phyloP scores from a whole-genome alignment of 352 stramenopile species.

The Albugo laibachii region DNA sequence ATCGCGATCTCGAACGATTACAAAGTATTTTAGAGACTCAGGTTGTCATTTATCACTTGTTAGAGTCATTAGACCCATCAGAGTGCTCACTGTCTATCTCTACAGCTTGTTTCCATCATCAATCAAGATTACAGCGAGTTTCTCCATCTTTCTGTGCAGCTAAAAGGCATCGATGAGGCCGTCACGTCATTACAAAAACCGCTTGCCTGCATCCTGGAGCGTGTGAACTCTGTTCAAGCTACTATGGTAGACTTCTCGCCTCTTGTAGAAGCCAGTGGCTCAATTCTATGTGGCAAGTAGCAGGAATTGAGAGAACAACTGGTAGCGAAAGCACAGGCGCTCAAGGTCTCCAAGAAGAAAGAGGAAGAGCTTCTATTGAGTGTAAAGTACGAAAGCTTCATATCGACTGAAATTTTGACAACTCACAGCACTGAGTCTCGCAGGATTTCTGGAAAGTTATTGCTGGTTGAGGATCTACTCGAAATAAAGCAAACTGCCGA shows the following conservation, averaged over 20 bases:
- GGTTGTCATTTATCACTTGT: conserved; percentile 6
- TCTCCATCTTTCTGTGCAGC: conserved; percentile 70
- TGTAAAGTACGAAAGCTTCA: conserved; percentile 4
- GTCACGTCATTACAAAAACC: conserved; percentile 56
- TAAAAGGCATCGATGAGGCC: conserved; percentile 72
- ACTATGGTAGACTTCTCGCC: conserved; percentile 19
- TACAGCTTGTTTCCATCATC: conserved; percentile 69
- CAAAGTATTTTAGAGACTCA: conserved; percentile 76
- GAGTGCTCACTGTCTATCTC: not conserved
- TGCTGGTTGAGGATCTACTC: conserved; percentile 53
- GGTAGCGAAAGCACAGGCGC: not conserved
- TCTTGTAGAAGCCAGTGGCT: not conserved
- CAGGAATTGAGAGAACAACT: conserved; percentile 1
- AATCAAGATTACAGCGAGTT: conserved; percentile 81
- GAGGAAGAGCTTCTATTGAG: conserved; percentile 2
- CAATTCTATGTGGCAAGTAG: not conserved
- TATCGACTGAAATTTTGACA: not conserved
- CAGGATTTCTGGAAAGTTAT: conserved; percentile 53
- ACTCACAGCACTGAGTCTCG: not conserved
- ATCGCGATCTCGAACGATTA: conserved; percentile 68
- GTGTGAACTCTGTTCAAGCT: conserved; percentile 44
- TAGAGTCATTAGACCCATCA: not conserved
- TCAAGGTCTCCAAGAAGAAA: not conserved
- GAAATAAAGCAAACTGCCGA: conserved; percentile 10
- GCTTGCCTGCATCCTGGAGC: conserved; percentile 54